Evolutionary conservation across 495 filamentous ascomycete species (phyloP), one percentile per base, ranked within the genome.

Genomic region (Thermothielavioides terrestris): DNA sequence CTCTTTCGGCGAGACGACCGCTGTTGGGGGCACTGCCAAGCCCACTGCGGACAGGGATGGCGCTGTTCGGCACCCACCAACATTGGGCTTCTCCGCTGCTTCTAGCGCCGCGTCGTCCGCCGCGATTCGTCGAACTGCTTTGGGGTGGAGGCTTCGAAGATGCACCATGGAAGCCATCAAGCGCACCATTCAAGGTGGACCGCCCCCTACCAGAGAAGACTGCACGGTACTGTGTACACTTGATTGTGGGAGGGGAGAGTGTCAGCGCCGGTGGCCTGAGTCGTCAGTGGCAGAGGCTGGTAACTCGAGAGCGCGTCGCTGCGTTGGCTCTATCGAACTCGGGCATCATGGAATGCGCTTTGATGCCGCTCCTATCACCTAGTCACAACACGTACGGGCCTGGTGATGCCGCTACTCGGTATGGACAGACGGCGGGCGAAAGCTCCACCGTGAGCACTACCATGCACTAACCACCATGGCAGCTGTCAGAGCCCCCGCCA

Each of bases 391-490:
- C 20, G 31, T 25, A 35, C 14, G 31, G 25, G 43, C 21, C 48
- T 52, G 35, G 20, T 20, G 30, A 37, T 46, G 44, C 31, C 44
- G 42, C 52, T 38, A 52, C 40, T 44, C 46, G 52, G 2, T 4
- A 2, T 6, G 12, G 15, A 49, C 17, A 34, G 35, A 59, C 42
- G 54, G n/a, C n/a, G n/a, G n/a, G n/a, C n/a, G n/a, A n/a, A n/a
- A n/a, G n/a, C n/a, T n/a, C n/a, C n/a, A n/a, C n/a, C n/a, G n/a
- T n/a, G n/a, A n/a, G n/a, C n/a, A n/a, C n/a, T n/a, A n/a, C n/a
- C n/a, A n/a, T n/a, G n/a, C n/a, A n/a, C n/a, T n/a, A n/a, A 63
- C 60, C 62, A 63, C 62, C 62, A 52, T 44, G 50, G 58, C 60
- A 53, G 34, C 52, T 49, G 25, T 49, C 45, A 34, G n/a, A 30